Conservation (phyloP, 768 basidiomycete genomes). For the Punctularia strigosozonata region DNA sequence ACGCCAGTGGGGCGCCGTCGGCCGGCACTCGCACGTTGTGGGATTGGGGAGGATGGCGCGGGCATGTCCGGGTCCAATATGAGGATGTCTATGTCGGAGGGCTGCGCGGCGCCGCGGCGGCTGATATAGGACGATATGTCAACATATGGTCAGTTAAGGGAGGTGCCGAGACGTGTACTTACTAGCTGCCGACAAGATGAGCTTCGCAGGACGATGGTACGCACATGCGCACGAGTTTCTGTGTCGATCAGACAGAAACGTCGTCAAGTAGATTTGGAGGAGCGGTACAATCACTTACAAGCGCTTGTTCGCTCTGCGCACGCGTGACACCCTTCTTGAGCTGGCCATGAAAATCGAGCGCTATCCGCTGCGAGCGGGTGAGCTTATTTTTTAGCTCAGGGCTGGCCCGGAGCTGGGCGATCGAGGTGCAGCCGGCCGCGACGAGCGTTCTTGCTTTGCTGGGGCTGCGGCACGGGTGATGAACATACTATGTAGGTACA, state of each 20-base stretch:
- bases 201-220: conserved; percentile 28
- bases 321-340: conserved; percentile 23
- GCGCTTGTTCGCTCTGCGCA: conserved; percentile 30
- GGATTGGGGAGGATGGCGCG: not conserved
- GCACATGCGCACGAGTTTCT: not conserved
- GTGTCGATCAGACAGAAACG: too few relatives aligned
- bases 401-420: conserved; percentile 29
- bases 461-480: conserved; percentile 5
- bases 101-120: conserved; percentile 30
- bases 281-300: conserved; percentile 21
- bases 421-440: conserved; percentile 34
- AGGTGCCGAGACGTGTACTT: conserved; percentile 15
- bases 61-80: conserved; percentile 25
- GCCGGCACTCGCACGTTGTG: conserved; percentile 1
- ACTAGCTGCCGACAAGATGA: conserved; percentile 47
- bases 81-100: conserved; percentile 29
- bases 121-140: conserved; percentile 19
- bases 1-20: too few relatives aligned
- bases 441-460: conserved; percentile 31
- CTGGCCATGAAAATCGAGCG: conserved; percentile 28
- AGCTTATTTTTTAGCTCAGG: conserved; percentile 25
- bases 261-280: too few relatives aligned
- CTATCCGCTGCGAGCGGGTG: conserved; percentile 23
- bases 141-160: not conserved
- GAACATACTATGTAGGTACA: not conserved